Conservation (phyloP, 257 asterid species). For the Echium plantagineum region DNA sequence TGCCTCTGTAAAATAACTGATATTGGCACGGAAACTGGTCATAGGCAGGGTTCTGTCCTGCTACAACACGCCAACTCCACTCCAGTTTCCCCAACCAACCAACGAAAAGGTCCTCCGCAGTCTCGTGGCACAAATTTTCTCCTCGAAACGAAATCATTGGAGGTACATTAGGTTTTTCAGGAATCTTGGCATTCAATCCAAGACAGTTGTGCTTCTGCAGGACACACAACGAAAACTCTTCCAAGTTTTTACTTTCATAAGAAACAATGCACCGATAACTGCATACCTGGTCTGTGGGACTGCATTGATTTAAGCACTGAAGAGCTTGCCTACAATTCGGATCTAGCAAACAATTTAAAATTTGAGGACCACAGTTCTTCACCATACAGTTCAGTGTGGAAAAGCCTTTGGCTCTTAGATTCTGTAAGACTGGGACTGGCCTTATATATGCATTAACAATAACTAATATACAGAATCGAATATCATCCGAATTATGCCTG, state of each 20-base stretch:
- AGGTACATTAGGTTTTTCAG: constrained; percentile 49
- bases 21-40: constrained; percentile 96
- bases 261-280: constrained; percentile 77
- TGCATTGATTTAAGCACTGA: constrained; percentile 80
- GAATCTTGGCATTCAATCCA: constrained; percentile 69
- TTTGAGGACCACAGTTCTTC: constrained; percentile 69
- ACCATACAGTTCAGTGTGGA: constrained; percentile 75
- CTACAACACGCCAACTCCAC: constrained; percentile 96
- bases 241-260: constrained; percentile 65
- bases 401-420: constrained; percentile 79
- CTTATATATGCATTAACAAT: constrained; percentile 66
- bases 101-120: constrained; percentile 84
- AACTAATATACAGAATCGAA: constrained; percentile 72
- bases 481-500: constrained; percentile 71
- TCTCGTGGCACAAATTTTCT: constrained; percentile 39
- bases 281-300: constrained; percentile 93
- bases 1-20: constrained; percentile 81
- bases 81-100: constrained; percentile 76
- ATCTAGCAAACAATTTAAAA: constrained; percentile 70
- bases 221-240: constrained; percentile 72
- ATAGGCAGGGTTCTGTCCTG: constrained; percentile 95
- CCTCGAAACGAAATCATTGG: constrained; percentile 63
- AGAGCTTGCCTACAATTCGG: constrained; percentile 80
- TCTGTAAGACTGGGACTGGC: constrained; percentile 61
- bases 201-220: constrained; percentile 84